Base-by-base conservation (phyloP, 1,284 basidiomycete genomes). In the Sanghuangporus weigelae region DNA sequence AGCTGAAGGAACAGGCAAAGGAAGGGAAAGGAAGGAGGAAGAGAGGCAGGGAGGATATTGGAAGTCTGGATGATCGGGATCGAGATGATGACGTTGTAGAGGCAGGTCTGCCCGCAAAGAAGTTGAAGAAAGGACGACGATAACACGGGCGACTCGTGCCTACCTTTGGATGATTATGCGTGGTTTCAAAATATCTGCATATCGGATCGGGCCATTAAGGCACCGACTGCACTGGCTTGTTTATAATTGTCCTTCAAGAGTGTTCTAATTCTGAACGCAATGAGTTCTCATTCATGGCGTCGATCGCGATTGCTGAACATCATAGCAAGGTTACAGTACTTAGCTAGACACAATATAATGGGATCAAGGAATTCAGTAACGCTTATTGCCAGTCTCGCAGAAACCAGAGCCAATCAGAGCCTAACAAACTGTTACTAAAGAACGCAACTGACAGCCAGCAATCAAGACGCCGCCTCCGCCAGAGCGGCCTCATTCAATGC, bases 61-160 rank as follows among this genome's bases (percentile, higher is more conserved):
- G 79, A 16, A 80, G 80, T 8, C 78, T 77, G 66, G 93, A 94
- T 71, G 86, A 92, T 66, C 82, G 82, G 69, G 94, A 95, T 75
- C 79, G 92, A 66, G 93, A 95, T 69, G 94, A 96, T 72, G 93
- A 96, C 75, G 80, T 86, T 21, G 83, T 92, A 8, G 91, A 94
- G 74, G 92, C 89, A 57, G 92, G 89, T 8, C 84, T 93, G 83
- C 91, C 86, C 10, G 75, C 70, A 59, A 81, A 79, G 66, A 83
- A 70, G 65, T 61, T 77, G 68, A 85, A 78, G 71, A 78, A 72
- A 49, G 76, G 76, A 62, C 68, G 72, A 63, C 77, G 71, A 69
- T 62, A 50, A 35, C 26, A 2, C 11, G 21, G 14, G 14, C 10
- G 31, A 7, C 21, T 10, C 42, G 42, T 3, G 7, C 8, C 14